A percentile compares a stretch with the other conserved stretches of the same genome.
Conservation (phyloP, 805 yeast genomes). For the Zygotorulaspora danielsina region DNA sequence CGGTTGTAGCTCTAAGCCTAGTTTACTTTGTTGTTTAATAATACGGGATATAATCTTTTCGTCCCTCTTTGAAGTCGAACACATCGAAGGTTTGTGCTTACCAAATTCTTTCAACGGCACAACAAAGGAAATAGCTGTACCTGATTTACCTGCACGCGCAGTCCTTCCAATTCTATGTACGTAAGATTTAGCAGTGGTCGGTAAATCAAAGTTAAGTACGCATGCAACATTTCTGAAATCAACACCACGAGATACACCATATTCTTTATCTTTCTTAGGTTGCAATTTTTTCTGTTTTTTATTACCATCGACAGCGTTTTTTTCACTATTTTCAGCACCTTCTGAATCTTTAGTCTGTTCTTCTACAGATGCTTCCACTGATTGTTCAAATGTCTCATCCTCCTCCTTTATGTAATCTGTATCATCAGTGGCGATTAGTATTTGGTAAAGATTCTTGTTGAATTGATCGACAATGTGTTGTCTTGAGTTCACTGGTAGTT, state of each 20-base stretch:
- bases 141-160: slow-evolving; percentile 94
- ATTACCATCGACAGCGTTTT: slow-evolving; percentile 21
- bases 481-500: slow-evolving; percentile 87
- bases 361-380: slow-evolving; percentile 19
- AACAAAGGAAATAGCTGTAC: slow-evolving; percentile 91
- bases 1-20: slow-evolving; percentile 74
- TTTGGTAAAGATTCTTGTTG: slow-evolving; percentile 79
- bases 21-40: slow-evolving; percentile 65
- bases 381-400: slow-evolving; percentile 34
- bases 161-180: slow-evolving; percentile 95
- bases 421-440: slow-evolving; percentile 94
- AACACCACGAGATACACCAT: slow-evolving; percentile 94
- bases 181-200: slow-evolving; percentile 82
- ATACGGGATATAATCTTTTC: slow-evolving; percentile 80
- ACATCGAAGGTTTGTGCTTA: slow-evolving; percentile 76
- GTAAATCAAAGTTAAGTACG: slow-evolving; percentile 91
- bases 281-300: slow-evolving; percentile 29
- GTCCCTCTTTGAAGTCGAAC: slow-evolving; percentile 69
- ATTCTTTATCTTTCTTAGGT: slow-evolving; percentile 60
- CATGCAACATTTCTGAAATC: slow-evolving; percentile 96
- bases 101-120: slow-evolving; percentile 81
- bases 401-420: slow-evolving; percentile 54
- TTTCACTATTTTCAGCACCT: slow-evolving; percentile 12
- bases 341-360: slow-evolving; percentile 15
- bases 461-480: slow-evolving; percentile 93